Conservation (phyloP, 768 basidiomycete genomes). For the Gautieria morchelliformis region DNA sequence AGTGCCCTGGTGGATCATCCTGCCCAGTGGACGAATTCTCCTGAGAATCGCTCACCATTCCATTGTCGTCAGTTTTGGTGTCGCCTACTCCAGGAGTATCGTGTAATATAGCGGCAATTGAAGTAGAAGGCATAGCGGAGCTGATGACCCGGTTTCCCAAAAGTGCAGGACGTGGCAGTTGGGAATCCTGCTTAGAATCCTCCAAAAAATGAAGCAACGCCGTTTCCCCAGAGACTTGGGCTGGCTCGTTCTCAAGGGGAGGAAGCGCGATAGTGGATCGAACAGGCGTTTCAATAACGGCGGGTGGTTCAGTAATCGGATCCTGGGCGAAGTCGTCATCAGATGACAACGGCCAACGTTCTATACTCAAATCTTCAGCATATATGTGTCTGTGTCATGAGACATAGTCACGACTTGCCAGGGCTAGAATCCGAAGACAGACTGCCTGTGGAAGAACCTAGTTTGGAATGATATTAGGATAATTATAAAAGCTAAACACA, state of each 20-base stretch:
- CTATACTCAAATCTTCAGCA: background rate
- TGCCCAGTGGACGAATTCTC: background rate
- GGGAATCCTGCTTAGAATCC: background rate
- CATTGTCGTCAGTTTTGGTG: background rate
- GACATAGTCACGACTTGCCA: background rate
- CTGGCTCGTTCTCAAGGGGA: background rate
- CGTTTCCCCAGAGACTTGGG: background rate
- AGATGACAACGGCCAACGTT: background rate
- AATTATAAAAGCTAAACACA: background rate
- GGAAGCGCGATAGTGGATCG: background rate
- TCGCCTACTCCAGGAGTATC: background rate
- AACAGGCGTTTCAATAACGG: constrained; percentile 1
- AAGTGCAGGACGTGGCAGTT: background rate
- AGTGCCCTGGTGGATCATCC: background rate
- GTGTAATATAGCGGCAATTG: constrained; percentile 5
- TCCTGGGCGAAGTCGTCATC: background rate
- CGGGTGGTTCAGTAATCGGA: constrained; percentile 1
- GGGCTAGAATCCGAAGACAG: background rate
- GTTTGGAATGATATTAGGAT: background rate
- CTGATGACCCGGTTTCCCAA: background rate
- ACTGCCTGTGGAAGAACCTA: background rate
- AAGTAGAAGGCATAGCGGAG: background rate
- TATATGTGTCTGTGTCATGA: background rate
- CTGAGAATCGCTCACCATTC: background rate
- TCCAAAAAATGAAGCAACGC: constrained; percentile 2